Evolutionary conservation across 163 green algal genomes (phyloP).

Genomic region (Scenedesmus sp.): DNA sequence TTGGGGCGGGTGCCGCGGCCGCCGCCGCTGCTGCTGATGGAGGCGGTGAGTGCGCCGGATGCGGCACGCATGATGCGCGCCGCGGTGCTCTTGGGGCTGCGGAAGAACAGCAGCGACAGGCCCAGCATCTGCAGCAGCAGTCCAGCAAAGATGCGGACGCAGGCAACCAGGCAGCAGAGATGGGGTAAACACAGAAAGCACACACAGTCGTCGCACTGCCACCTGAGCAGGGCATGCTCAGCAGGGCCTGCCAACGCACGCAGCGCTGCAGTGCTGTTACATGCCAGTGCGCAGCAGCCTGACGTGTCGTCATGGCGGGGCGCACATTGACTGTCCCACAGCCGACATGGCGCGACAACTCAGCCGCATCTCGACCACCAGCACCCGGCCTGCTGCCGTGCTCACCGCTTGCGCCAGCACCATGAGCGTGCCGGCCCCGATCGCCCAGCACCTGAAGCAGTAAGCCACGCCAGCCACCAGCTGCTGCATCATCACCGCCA

Average conservation of each 20-base stretch:
- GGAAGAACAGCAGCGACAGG: slow-evolving; percentile 69
- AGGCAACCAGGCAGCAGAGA: not conserved
- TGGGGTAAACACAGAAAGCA: too few species aligned
- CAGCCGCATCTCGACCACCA: too few species aligned
- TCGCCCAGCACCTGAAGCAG: slow-evolving; percentile 74
- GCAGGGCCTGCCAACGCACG: not conserved
- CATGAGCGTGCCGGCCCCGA: slow-evolving; percentile 75
- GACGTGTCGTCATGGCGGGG: too few species aligned
- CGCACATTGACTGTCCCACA: too few species aligned
- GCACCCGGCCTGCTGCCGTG: too few species aligned
- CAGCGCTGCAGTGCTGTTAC: too few species aligned
- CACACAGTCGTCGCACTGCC: slow-evolving; percentile 11
- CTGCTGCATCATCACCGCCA: slow-evolving; percentile 65
- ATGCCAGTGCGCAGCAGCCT: too few species aligned
- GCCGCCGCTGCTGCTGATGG: slow-evolving; percentile 2
- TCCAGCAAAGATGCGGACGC: not conserved
- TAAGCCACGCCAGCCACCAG: slow-evolving; percentile 74
- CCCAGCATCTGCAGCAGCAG: slow-evolving; percentile 70
- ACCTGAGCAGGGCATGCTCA: not conserved
- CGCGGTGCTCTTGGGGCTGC: slow-evolving; percentile 33
- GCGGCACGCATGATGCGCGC: not conserved
- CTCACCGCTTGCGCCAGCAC: slow-evolving; percentile 76
- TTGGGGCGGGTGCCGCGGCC: slow-evolving; percentile 34
- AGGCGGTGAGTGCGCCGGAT: not conserved
- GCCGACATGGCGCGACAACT: too few species aligned